Percentiles rank a stretch among this genome's conserved stretches.
These are phyloP conservation scores for Syzygium grande DNA, from an alignment of 345 rosid species.

Conservation along the genomic window DNA sequence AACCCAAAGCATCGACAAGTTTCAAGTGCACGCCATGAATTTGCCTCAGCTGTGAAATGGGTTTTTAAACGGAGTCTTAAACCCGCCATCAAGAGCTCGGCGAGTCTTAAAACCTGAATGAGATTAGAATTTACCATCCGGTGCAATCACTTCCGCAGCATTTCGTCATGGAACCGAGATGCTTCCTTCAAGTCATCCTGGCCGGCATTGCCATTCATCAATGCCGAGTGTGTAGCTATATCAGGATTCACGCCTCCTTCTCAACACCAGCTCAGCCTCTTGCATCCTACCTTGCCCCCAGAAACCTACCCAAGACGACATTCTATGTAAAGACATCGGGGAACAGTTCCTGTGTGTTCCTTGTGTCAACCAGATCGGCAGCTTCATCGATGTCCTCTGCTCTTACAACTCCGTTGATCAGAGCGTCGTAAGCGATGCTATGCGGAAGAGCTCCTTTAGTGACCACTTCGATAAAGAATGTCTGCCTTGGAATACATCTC, in stretches of 20 bases:
- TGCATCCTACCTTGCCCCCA: constrained; percentile 68
- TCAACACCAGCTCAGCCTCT: constrained; percentile 49
- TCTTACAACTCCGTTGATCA: constrained; percentile 54
- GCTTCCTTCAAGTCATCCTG: constrained; percentile 69
- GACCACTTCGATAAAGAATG: constrained; percentile 48
- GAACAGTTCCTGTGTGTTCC: constrained; percentile 43
- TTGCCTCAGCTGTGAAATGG: not conserved
- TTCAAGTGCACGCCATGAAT: not conserved
- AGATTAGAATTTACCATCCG: constrained; percentile 43
- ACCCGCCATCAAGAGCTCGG: no score
- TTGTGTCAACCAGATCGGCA: constrained; percentile 38
- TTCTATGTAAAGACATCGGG: constrained; percentile 62
- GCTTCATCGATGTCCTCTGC: constrained; percentile 63
- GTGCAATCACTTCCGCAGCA: constrained; percentile 66
- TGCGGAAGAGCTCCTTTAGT: constrained; percentile 50
- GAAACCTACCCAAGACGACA: constrained; percentile 49
- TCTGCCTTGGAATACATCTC: constrained; percentile 37
- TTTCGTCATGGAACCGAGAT: constrained; percentile 73
- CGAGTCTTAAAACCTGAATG: no score
- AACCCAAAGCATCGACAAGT: not conserved
- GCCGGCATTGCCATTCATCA: constrained; percentile 68
- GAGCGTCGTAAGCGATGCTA: constrained; percentile 50
- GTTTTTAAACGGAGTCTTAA: no score
- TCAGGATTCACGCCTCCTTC: constrained; percentile 57
- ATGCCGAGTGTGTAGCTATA: constrained; percentile 44